Percentiles rank a stretch among this genome's conserved stretches.
Evolutionary conservation across 148 eudicot genomes (phyloP).

Genomic region (Cornus suecica): DNA sequence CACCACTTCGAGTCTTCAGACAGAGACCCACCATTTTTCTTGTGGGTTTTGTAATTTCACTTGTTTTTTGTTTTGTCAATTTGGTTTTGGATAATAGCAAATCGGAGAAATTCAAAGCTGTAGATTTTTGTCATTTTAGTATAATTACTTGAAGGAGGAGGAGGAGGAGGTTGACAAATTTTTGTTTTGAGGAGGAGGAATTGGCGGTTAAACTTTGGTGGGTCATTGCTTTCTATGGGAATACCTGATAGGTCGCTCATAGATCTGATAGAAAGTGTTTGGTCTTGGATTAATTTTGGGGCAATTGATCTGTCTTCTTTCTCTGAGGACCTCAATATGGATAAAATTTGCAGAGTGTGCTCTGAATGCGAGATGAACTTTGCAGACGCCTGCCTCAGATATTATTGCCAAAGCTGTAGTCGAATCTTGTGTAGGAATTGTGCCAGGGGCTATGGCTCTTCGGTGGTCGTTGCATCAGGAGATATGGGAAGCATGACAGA

Average conservation of each 20-base stretch:
- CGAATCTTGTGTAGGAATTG: slow-evolving; percentile 62
- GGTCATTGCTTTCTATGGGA: slow-evolving; percentile 67
- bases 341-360: slow-evolving; percentile 22
- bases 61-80: slow-evolving; percentile 20
- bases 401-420: slow-evolving; percentile 56
- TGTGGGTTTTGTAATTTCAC: slow-evolving; percentile 38
- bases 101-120: slow-evolving; percentile 15
- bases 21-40: slow-evolving; percentile 45
- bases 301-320: slow-evolving; percentile 25
- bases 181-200: slow-evolving; percentile 10
- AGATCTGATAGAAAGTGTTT: slow-evolving; percentile 63
- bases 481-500: slow-evolving; percentile 21
- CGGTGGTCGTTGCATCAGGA: slow-evolving; percentile 29
- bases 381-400: slow-evolving; percentile 33
- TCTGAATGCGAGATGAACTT: slow-evolving; percentile 36
- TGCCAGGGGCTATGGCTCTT: slow-evolving; percentile 38
- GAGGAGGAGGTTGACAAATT: slow-evolving; percentile 15
- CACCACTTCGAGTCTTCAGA: background rate
- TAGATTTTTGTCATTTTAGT: slow-evolving; percentile 4
- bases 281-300: slow-evolving; percentile 60
- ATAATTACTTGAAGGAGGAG: slow-evolving; percentile 15
- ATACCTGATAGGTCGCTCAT: slow-evolving; percentile 43
- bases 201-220: slow-evolving; percentile 24
- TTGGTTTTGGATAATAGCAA: slow-evolving; percentile 23
- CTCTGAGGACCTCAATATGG: slow-evolving; percentile 32